Evolutionary conservation across 306 rosid genomes (phyloP).

Genomic region (Coriaria nepalensis): DNA sequence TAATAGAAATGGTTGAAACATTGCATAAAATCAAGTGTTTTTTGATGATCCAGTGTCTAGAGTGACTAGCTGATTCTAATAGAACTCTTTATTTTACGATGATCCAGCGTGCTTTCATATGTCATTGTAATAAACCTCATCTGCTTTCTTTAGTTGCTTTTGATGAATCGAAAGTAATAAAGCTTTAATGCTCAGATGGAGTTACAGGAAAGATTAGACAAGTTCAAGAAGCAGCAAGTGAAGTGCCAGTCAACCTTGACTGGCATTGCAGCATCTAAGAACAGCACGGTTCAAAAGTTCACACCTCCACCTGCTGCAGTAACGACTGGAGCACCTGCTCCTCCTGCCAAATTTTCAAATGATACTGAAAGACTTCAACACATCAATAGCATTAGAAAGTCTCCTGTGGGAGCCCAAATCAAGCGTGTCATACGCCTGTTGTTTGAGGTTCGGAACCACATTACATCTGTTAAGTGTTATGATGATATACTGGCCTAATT

Average conservation of each 20-base stretch:
- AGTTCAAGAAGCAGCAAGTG: constrained; percentile 64
- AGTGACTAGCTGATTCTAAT: no score
- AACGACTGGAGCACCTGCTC: constrained; percentile 31
- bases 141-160: no score
- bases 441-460: constrained; percentile 36
- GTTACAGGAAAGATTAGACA: constrained; percentile 45
- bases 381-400: constrained; percentile 58
- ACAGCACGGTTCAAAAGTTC: constrained; percentile 17
- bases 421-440: constrained; percentile 78
- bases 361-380: constrained; percentile 95
- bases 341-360: constrained; percentile 66
- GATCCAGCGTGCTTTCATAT: no score
- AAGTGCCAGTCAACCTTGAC: constrained; percentile 51
- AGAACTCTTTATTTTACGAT: no score
- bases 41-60: no score
- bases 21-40: no score
- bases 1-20: no score
- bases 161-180: no score
- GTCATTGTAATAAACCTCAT: no score
- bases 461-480: constrained; percentile 5
- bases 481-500: not conserved
- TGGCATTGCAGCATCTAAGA: constrained; percentile 47
- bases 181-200: constrained; percentile 59
- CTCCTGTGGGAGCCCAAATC: constrained; percentile 87
- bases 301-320: constrained; percentile 14